Conservation (phyloP, 306 rosid genomes). For the Lathyrus aphaca region DNA sequence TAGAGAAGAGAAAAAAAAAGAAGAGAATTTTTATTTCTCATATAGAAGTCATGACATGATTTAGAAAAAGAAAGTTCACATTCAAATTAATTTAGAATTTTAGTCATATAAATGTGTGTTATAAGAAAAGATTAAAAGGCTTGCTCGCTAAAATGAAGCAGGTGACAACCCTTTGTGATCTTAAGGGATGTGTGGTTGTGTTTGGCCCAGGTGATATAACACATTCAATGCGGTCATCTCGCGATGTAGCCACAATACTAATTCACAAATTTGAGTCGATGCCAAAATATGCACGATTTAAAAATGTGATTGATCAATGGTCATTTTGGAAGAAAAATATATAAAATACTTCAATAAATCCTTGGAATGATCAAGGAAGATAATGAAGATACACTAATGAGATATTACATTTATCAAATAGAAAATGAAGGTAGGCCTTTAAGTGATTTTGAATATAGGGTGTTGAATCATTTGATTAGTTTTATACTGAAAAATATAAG, state of each 20-base stretch:
- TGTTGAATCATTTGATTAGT: neutral
- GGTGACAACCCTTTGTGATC: neutral
- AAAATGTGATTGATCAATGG: neutral
- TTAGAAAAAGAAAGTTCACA: conserved; percentile 5
- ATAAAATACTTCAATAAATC: neutral
- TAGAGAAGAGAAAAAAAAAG: neutral
- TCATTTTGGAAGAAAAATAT: neutral
- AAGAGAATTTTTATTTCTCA: no score
- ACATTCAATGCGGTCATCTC: conserved; percentile 31
- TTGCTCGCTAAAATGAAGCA: conserved; percentile 25
- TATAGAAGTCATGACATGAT: neutral
- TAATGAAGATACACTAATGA: conserved; percentile 10
- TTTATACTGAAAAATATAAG: conserved; percentile 5
- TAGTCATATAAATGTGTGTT: neutral
- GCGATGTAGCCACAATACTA: neutral
- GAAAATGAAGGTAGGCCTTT: conserved; percentile 10
- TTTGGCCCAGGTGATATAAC: neutral
- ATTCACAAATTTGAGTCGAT: neutral
- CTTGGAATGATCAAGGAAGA: neutral
- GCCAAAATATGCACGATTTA: neutral
- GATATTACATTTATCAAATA: no score
- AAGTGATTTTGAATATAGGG: neutral
- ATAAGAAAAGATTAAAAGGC: neutral
- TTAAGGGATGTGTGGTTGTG: conserved; percentile 3
- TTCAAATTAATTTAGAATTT: neutral